Base-by-base conservation (phyloP, 345 rosid genomes). In the Gossypioides kirkii region DNA sequence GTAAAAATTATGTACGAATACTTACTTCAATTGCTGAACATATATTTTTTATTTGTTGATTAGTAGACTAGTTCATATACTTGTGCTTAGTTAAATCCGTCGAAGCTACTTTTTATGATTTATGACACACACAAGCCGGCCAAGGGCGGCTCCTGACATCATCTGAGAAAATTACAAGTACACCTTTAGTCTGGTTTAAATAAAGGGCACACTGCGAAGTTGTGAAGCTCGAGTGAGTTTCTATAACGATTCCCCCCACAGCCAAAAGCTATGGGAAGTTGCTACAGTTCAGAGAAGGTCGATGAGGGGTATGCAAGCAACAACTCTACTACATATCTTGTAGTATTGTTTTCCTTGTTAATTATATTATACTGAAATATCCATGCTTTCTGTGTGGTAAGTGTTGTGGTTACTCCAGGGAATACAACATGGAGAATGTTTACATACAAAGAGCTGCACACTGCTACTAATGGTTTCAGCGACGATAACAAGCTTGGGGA, bases 381-480 rank as follows among this genome's bases (percentile, higher is more conserved):
- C 26, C 16, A 18, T 72, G 10, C 1, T 56, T n/a, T 20, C 46
- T 45, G 61, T 45, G 78, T 83, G 77, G 23, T 47, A 14, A 76
- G 16, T 16, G 13, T 56, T n/a, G 26, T 64, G 32, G 60, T 32
- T 60, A 67, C 76, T 16, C 80, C 80, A 32, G 84, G 76, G 10
- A 74, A 74, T n/a, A 76, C 63, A 54, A 68, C 91, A 60, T 89
- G 94, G 91, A 89, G 91, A 80, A 84, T 89, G 43, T 89, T 89
- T 81, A 83, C 90, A 10, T 87, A 86, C 84, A 87, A 84, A 82
- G 91, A 89, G 77, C 77, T 89, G 76, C 82, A 82, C 16, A 14
- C 76, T 42, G 94, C 94, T 8, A 89, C 94, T 6, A 84, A 83
- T 74, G 94, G 91, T n/a, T 89, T 89, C 75, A 80, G 87, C 36